Conservation (phyloP, 495 filamentous ascomycete species). For the Paragyromitra xinjiangensis region DNA sequence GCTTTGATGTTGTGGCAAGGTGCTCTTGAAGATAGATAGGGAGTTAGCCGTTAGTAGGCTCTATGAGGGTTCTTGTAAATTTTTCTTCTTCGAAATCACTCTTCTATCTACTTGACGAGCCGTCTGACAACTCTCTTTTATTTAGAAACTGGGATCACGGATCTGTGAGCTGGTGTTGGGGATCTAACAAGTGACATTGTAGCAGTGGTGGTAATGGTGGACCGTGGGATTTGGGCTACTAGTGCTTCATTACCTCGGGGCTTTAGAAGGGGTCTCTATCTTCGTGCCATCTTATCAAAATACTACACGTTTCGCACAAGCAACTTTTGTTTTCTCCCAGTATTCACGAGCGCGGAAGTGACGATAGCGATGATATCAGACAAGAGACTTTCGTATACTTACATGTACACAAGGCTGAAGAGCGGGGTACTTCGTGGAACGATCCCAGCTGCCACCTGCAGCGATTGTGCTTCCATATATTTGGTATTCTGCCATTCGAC, state of each 20-base stretch:
- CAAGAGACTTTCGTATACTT: background rate
- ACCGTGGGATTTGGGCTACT: background rate
- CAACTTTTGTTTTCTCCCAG: background rate
- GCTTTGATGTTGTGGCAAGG: background rate
- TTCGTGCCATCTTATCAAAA: slow-evolving; percentile 3
- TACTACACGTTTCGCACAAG: background rate
- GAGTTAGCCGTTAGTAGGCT: background rate
- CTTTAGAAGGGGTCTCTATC: background rate
- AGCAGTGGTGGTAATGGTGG: background rate
- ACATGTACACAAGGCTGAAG: background rate
- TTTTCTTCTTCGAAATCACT: background rate
- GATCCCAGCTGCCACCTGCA: background rate
- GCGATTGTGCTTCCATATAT: background rate
- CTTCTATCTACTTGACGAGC: background rate
- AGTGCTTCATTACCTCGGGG: background rate
- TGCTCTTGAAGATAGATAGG: slow-evolving; percentile 11
- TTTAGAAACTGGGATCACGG: background rate
- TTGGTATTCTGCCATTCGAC: background rate
- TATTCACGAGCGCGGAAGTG: background rate
- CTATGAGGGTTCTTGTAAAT: background rate
- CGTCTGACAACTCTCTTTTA: background rate
- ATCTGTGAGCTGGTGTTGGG: background rate
- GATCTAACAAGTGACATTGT: background rate
- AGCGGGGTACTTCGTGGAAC: background rate
- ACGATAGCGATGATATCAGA: background rate